Evolutionary conservation across 148 eudicot genomes (phyloP).

Genomic region (Suaeda aralocaspica): DNA sequence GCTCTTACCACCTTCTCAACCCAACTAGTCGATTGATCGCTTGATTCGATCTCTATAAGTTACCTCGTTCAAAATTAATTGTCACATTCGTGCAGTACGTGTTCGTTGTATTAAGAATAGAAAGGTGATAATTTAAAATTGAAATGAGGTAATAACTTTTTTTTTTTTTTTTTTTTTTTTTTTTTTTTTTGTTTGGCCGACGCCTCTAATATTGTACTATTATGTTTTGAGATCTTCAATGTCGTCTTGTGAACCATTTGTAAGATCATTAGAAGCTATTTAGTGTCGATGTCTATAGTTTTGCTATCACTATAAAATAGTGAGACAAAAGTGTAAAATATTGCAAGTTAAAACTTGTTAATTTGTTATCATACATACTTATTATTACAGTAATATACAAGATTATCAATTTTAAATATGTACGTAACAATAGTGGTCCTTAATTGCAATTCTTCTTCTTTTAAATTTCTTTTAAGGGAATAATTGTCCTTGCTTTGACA

Average conservation of each 20-base stretch:
- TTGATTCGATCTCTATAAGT: conserved; percentile 8
- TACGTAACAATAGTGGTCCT: too few relatives aligned
- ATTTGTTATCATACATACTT: too few relatives aligned
- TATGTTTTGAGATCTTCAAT: not conserved
- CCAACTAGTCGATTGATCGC: conserved; percentile 24
- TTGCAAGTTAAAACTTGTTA: not conserved
- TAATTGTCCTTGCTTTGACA: too few relatives aligned
- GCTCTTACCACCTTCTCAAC: conserved; percentile 35
- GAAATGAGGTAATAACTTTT: not conserved
- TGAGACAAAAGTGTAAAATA: conserved; percentile 1
- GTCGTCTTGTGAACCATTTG: too few relatives aligned
- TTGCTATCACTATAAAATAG: too few relatives aligned
- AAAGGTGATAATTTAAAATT: not conserved
- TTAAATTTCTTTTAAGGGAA: too few relatives aligned
- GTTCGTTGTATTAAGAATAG: not conserved
- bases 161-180: not conserved
- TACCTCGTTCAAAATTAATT: not conserved
- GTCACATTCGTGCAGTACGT: not conserved
- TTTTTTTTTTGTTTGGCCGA: not conserved
- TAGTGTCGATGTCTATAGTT: too few relatives aligned
- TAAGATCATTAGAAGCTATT: too few relatives aligned
- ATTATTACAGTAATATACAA: too few relatives aligned
- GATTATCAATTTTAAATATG: too few relatives aligned
- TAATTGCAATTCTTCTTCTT: too few relatives aligned
- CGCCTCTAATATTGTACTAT: not conserved